phyloP scores from a whole-genome alignment of 2,329 filamentous ascomycete species.

The Lachnellula cervina region DNA sequence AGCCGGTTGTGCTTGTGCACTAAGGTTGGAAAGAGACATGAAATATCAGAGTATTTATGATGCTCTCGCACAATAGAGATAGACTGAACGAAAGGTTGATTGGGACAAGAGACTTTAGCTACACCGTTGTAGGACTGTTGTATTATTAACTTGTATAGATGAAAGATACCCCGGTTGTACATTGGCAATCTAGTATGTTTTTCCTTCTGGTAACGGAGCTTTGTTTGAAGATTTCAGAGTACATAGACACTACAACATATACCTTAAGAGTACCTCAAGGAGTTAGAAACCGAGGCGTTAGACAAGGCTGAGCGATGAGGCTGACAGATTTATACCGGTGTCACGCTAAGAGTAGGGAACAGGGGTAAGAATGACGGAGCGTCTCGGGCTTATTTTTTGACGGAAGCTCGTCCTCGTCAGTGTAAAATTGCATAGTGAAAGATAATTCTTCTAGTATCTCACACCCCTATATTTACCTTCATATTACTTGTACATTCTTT shows the following conservation, averaged over 20 bases:
- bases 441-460: not conserved
- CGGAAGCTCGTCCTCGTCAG: not conserved
- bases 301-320: not conserved
- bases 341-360: too few relatives aligned
- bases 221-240: not conserved
- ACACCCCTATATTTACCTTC: not conserved
- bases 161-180: not conserved
- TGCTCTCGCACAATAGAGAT: not conserved
- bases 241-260: too few relatives aligned
- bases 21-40: conserved; percentile 19
- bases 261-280: too few relatives aligned
- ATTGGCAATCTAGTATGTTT: not conserved
- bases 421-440: not conserved
- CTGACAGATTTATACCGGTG: not conserved
- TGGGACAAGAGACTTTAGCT: not conserved
- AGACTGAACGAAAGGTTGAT: too few relatives aligned
- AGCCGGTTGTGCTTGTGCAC: conserved; percentile 51
- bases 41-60: not conserved
- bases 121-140: not conserved
- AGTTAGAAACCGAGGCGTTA: not conserved
- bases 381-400: not conserved
- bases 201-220: not conserved
- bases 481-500: not conserved
- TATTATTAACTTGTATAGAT: not conserved
- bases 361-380: not conserved